Evolutionary conservation across 192 early-diverging fungal genomes (phyloP).

Genomic region (Podila epigama): DNA sequence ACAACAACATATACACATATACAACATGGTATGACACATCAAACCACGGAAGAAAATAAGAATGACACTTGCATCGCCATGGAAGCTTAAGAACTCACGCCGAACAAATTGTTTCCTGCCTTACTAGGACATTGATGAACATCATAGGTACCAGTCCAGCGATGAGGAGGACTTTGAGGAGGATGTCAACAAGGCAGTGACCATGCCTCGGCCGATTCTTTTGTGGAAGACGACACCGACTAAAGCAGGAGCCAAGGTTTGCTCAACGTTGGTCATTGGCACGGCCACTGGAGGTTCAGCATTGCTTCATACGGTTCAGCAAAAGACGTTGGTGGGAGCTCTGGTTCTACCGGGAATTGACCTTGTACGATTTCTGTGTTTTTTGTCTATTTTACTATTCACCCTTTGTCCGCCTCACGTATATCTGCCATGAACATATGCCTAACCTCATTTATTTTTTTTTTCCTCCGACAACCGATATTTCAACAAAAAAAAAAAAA

Average conservation of each 20-base stretch:
- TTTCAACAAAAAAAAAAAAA: no score
- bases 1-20: no score
- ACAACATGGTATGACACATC: no score
- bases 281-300: conserved; percentile 33
- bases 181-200: conserved; percentile 20
- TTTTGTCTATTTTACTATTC: neutral
- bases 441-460: no score
- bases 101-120: neutral
- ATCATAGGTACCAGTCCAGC: conserved; percentile 45
- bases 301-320: conserved; percentile 19
- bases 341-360: conserved; percentile 26
- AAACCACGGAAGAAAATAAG: no score
- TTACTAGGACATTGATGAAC: conserved; percentile 16
- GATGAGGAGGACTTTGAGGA: conserved; percentile 48
- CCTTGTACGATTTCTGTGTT: conserved; percentile 5
- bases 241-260: neutral
- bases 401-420: no score
- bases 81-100: neutral
- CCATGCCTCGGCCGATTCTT: conserved; percentile 36
- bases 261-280: conserved; percentile 30
- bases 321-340: conserved; percentile 29
- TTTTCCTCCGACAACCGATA: no score
- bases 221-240: conserved; percentile 13
- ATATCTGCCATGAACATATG: no score
- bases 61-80: no score